Base-by-base conservation (phyloP, 2,329 filamentous ascomycete species). In the Xenosphaeropsis pyriputrescens region DNA sequence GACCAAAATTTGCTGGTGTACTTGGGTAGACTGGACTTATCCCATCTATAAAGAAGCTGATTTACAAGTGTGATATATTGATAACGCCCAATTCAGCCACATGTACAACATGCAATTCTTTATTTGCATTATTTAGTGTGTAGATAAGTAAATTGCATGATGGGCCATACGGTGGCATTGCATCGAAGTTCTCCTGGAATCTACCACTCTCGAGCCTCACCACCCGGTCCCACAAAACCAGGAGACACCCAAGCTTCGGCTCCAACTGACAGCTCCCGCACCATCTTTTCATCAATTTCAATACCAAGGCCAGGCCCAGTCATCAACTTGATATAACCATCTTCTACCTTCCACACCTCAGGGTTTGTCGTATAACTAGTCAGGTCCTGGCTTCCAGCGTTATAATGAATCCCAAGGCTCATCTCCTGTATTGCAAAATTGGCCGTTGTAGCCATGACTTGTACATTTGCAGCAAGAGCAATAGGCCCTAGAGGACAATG, bases 401-500 rank as follows among this genome's bases (percentile, higher is more conserved):
- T 88, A 51, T 86, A 88, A 53, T 88, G 83, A 47, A 88, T 86
- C 0, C 81, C 82, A 19, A 85, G 50, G 38, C 75, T 79, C 82
- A 85, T 85, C 55, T 86, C 81, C 50, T 83, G 75, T 22, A 86
- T 85, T 0, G 68, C 71, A 51, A 80, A 85, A 54, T 79, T 85
- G 15, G 66, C 67, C 15, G 61, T 72, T 8, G 58, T 61, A 15
- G 70, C 62, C 17, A 73, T 75, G 1, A 85, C 70, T 44, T 85
- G 80, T 31, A 85, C 63, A 39, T 68, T 75, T 0, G 81, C 81
- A 1, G 81, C 81, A 13, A 85, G 60, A 0, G 81, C 78, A 36
- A 86, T 78, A 0, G 81, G 80, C 0, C 81, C 81, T 0, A 85
- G 56, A 0, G 80, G 80, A 45, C 79, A 85, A 47, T 85, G 80